These are phyloP conservation scores for Eucalyptus curtisii DNA, from an alignment of 345 rosid genomes.

Conservation along the genomic window DNA sequence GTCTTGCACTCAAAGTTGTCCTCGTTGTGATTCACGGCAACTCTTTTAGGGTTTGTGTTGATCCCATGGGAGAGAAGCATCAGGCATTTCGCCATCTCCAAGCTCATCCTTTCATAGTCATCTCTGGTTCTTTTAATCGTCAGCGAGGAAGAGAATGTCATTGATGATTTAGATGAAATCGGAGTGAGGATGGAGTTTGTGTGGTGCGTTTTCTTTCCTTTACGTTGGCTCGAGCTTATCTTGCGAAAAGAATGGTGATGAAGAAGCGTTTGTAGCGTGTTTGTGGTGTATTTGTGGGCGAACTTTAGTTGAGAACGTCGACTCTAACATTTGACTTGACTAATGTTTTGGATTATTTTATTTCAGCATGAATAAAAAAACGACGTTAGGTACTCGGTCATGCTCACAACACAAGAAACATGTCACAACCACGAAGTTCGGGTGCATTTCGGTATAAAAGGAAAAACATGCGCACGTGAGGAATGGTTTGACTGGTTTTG, in stretches of 20 bases:
- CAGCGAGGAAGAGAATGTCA: not conserved
- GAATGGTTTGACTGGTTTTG: not conserved
- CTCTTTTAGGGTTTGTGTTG: not conserved
- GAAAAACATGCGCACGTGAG: not conserved
- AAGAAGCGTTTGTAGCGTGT: not conserved
- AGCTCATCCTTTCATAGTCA: not conserved
- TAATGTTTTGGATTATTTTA: not conserved
- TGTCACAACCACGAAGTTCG: not conserved
- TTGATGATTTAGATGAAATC: not conserved
- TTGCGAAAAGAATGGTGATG: not conserved
- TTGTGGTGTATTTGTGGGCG: not conserved
- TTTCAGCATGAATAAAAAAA: not conserved
- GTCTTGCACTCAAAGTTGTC: constrained; percentile 25
- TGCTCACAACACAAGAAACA: not conserved
- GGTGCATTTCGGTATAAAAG: not conserved
- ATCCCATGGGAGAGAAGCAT: constrained; percentile 9
- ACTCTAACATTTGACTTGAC: not conserved
- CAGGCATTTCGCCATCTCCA: constrained; percentile 47
- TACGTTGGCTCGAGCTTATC: not conserved
- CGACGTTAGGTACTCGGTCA: not conserved
- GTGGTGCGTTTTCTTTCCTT: not conserved
- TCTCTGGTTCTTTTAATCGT: constrained; percentile 36
- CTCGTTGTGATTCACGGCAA: not conserved
- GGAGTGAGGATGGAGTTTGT: not conserved
- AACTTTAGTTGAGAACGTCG: not conserved